phyloP scores from a whole-genome alignment of 2,329 filamentous ascomycete genomes.

The Fusarium sp. region DNA sequence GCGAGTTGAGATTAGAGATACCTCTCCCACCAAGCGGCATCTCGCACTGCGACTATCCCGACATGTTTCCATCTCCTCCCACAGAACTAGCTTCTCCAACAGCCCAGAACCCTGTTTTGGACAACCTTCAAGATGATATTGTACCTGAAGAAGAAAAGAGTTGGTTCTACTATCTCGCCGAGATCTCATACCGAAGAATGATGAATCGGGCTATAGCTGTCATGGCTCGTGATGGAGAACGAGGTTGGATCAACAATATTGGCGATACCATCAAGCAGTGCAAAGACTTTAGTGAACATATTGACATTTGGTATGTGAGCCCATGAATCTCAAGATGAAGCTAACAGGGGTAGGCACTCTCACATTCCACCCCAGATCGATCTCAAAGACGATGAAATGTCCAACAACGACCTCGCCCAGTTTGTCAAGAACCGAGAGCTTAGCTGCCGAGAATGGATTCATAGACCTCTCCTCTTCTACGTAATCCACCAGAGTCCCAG shows the following conservation, averaged over 20 bases:
- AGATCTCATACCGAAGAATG: constrained; percentile 56
- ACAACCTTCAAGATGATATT: not conserved
- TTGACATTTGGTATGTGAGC: not conserved
- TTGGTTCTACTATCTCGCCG: constrained; percentile 60
- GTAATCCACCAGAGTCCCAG: not conserved
- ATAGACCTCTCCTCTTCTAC: not conserved
- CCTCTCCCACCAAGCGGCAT: constrained; percentile 53
- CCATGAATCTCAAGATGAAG: not conserved
- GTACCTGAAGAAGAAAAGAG: constrained; percentile 47
- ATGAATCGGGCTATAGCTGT: constrained; percentile 55
- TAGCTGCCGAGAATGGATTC: not conserved
- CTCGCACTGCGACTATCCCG: constrained; percentile 50
- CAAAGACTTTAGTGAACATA: not conserved
- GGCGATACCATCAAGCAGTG: not conserved
- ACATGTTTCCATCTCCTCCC: constrained; percentile 45
- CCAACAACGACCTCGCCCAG: not conserved
- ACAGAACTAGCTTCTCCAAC: constrained; percentile 1
- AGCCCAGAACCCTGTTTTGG: not conserved
- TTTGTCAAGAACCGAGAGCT: not conserved
- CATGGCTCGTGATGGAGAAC: constrained; percentile 32
- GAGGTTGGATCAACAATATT: not conserved
- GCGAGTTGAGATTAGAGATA: constrained; percentile 48
- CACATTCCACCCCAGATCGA: not conserved
- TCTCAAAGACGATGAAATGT: not conserved
- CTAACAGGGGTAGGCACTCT: not conserved